These are phyloP conservation scores for Microdochium bolleyi DNA, from an alignment of 2,329 filamentous ascomycete species.

Conservation along the genomic window DNA sequence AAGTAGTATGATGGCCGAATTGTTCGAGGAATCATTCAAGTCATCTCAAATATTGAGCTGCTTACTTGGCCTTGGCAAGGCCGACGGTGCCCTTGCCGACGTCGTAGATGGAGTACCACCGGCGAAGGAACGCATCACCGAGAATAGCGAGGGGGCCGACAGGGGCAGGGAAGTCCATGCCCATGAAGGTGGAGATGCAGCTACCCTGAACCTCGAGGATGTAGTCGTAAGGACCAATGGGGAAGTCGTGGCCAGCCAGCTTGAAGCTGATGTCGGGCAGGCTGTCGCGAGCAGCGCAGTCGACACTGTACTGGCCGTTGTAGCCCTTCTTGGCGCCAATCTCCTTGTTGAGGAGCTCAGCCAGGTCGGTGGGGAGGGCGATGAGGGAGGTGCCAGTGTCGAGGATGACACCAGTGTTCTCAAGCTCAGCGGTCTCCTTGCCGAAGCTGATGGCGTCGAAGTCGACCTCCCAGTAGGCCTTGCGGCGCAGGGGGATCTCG, in stretches of 20 bases:
- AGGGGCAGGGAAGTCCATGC: slow-evolving; percentile 85
- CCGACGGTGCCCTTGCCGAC: slow-evolving; percentile 83
- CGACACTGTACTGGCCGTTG: slow-evolving; percentile 93
- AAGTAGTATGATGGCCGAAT: not conserved
- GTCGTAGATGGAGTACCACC: slow-evolving; percentile 95
- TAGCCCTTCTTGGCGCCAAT: slow-evolving; percentile 97
- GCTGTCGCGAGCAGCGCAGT: slow-evolving; percentile 73
- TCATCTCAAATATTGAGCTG: slow-evolving; percentile 7
- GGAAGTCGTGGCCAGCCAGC: slow-evolving; percentile 87
- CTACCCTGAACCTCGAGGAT: slow-evolving; percentile 91
- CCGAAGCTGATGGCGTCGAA: slow-evolving; percentile 88
- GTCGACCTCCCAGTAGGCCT: slow-evolving; percentile 99
- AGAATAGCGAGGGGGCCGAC: slow-evolving; percentile 90
- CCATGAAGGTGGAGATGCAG: slow-evolving; percentile 97
- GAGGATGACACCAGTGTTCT: slow-evolving; percentile 91
- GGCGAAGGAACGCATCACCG: slow-evolving; percentile 77
- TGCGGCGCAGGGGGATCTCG: slow-evolving; percentile 90
- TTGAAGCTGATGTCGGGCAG: slow-evolving; percentile 91
- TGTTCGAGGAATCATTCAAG: not conserved
- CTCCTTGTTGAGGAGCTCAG: slow-evolving; percentile 94
- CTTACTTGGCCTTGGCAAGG: slow-evolving; percentile 71
- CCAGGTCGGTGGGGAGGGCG: slow-evolving; percentile 81
- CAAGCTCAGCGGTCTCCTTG: slow-evolving; percentile 76
- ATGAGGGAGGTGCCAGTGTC: slow-evolving; percentile 98
- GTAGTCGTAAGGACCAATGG: slow-evolving; percentile 83